These are phyloP conservation scores for Lavandula angustifolia DNA, from an alignment of 257 asterid genomes.

Conservation along the genomic window DNA sequence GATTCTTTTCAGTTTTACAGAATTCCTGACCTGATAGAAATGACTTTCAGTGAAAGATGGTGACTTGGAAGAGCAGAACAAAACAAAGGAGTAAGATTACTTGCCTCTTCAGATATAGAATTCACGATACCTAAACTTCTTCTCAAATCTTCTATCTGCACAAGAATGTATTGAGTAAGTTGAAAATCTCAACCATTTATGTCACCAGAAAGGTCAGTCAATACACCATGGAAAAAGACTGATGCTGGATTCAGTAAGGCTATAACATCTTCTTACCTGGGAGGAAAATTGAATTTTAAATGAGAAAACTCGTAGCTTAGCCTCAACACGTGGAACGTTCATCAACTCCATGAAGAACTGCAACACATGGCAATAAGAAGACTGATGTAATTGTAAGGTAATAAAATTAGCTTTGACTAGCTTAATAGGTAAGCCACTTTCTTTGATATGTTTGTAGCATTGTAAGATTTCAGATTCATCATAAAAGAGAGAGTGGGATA, in stretches of 20 bases:
- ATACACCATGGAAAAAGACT: neutral
- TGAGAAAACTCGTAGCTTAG: slow-evolving; percentile 74
- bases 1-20: slow-evolving; percentile 76
- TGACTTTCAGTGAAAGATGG: slow-evolving; percentile 26
- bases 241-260: slow-evolving; percentile 4
- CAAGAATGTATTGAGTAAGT: slow-evolving; percentile 11
- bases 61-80: slow-evolving; percentile 13
- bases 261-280: slow-evolving; percentile 50
- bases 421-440: neutral
- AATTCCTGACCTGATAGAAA: slow-evolving; percentile 68
- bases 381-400: slow-evolving; percentile 15
- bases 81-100: slow-evolving; percentile 28
- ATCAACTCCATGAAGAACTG: slow-evolving; percentile 88
- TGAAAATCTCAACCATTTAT: neutral
- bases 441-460: too few relatives aligned
- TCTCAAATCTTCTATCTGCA: slow-evolving; percentile 67
- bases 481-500: neutral
- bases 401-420: neutral
- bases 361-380: slow-evolving; percentile 17
- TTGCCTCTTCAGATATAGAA: slow-evolving; percentile 78
- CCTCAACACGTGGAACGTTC: slow-evolving; percentile 81
- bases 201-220: neutral
- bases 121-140: slow-evolving; percentile 56
- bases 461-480: neutral
- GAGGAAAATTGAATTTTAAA: slow-evolving; percentile 65